Conservation (phyloP, 352 stramenopile species). For the Globisporangium okanoganense region DNA sequence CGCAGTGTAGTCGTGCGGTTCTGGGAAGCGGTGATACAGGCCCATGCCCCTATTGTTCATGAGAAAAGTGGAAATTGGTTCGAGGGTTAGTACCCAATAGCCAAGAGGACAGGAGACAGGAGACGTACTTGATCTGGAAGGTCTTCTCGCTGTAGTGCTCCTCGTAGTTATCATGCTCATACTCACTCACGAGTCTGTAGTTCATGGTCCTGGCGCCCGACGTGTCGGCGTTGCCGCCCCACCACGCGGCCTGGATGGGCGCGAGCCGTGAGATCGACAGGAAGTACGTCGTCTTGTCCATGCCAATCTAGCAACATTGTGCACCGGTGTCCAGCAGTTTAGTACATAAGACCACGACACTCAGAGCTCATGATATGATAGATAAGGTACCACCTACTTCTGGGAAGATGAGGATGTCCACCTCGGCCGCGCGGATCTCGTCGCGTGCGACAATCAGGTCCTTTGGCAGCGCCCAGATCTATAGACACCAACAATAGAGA, state of each 20-base stretch:
- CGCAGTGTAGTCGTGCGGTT: slow-evolving; percentile 31
- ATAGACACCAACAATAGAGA: not conserved
- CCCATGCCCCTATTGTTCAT: slow-evolving; percentile 45
- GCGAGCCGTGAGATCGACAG: slow-evolving; percentile 63
- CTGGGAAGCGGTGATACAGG: slow-evolving; percentile 49
- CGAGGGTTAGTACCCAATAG: not conserved
- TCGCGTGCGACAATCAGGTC: slow-evolving; percentile 37
- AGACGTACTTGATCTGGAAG: slow-evolving; percentile 47
- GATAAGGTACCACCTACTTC: slow-evolving; percentile 31
- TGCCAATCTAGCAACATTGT: slow-evolving; percentile 43
- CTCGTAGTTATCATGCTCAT: slow-evolving; percentile 43
- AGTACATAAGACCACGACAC: not conserved
- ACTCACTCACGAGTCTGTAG: slow-evolving; percentile 63
- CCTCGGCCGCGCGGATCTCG: slow-evolving; percentile 41
- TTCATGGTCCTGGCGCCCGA: slow-evolving; percentile 63
- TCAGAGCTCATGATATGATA: not conserved
- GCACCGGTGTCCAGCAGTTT: not conserved
- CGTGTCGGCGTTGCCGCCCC: slow-evolving; percentile 70
- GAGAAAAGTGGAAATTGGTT: not conserved
- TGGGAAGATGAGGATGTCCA: slow-evolving; percentile 73
- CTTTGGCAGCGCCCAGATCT: slow-evolving; percentile 55
- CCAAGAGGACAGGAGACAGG: not conserved
- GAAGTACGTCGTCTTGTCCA: slow-evolving; percentile 80
- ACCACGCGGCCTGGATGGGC: slow-evolving; percentile 68
- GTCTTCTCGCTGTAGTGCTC: slow-evolving; percentile 59